Evolutionary conservation across 139 green algal genomes (phyloP), one percentile per base, ranked within the genome.

Genomic region (Trebouxia sp.): DNA sequence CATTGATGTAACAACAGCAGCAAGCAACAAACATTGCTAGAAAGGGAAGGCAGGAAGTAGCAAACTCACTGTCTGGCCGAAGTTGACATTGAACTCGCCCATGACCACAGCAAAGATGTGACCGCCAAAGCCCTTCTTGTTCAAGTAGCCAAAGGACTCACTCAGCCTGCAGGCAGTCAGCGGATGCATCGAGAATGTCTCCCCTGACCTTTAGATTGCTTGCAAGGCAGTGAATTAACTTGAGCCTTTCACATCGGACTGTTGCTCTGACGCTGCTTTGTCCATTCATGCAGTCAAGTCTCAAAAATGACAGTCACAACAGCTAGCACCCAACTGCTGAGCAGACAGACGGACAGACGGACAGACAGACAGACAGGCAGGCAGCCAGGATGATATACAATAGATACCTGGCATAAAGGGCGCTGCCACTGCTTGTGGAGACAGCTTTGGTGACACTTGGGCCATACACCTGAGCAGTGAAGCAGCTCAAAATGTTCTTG

Each of bases 61-160:
- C 43, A 14, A 11, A 30, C 45, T 62, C 10, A 65, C 45, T 10
- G 43, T 6, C 28, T 79, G 10, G 30, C 30, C 45, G 65, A 79
- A 58, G 45, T 79, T 79, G n/a, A 79, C 41, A 7, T 79, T 79
- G 72, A 79, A 79, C 45, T 79, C 72, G 26, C 72, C 72, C 26
- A 79, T 65, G 28, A 79, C 45, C 3, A 79, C 42, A 43, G 72
- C n/a, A 65, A 79, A 79, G 24, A 62, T 28, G 30, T 79, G 72
- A 26, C 72, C 28, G 26, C 72, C 65, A 45, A 62, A 79, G 42
- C 72, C 72, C 72, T 58, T 62, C 72, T 79, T 79, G 72, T 79
- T 79, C 24, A 62, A 15, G 42, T 50, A 41, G 14, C 72, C 72
- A 79, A 79, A 79, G 65, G 72, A 79, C 41, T 43, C 30, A 32